phyloP scores from a whole-genome alignment of 2,329 filamentous ascomycete species.

The Colletotrichum lindemuthianum region DNA sequence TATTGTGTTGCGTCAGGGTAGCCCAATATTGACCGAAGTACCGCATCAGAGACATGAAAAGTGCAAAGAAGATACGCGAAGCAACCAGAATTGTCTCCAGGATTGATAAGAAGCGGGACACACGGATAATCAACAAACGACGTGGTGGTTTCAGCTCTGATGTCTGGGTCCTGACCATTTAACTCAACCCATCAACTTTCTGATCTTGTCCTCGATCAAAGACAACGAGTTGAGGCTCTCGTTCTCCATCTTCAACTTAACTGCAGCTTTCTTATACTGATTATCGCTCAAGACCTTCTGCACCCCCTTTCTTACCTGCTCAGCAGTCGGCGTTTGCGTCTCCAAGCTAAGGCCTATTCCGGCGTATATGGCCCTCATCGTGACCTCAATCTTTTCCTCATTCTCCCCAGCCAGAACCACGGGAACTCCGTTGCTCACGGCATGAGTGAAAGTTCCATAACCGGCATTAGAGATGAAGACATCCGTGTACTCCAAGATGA shows the following conservation, averaged over 20 bases:
- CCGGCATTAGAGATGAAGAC: slow-evolving; percentile 61
- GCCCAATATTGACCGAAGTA: no score
- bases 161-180: no score
- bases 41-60: no score
- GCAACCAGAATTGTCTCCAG: no score
- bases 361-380: slow-evolving; percentile 51
- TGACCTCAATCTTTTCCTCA: slow-evolving; percentile 55
- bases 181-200: no score
- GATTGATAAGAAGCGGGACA: no score
- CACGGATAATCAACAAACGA: no score
- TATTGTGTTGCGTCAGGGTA: no score
- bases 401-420: slow-evolving; percentile 56
- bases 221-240: slow-evolving; percentile 18
- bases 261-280: slow-evolving; percentile 26
- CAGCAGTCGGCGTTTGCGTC: slow-evolving; percentile 44
- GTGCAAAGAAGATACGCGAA: no score
- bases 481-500: slow-evolving; percentile 53
- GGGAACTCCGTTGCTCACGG: slow-evolving; percentile 56
- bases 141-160: no score
- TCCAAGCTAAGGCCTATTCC: slow-evolving; percentile 57
- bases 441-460: slow-evolving; percentile 58
- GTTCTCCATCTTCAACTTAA: slow-evolving; percentile 22
- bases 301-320: slow-evolving; percentile 20
- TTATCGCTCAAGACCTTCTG: slow-evolving; percentile 15
- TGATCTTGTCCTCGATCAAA: slow-evolving; percentile 9